Evolutionary conservation across 2,329 filamentous ascomycete genomes (phyloP).

Genomic region (Periconia sp.): DNA sequence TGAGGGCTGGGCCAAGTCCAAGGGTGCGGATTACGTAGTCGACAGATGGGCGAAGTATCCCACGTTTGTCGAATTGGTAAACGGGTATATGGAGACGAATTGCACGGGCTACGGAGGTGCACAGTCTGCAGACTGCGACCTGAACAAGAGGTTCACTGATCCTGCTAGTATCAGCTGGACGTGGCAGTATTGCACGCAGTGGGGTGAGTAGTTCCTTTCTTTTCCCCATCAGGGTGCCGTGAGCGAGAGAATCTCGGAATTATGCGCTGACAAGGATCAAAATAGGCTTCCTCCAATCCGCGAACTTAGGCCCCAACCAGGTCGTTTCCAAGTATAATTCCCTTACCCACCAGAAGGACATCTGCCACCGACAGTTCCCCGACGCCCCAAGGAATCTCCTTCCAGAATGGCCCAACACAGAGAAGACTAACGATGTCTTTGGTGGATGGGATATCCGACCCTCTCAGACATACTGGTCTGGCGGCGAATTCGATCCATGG

Average conservation of each 20-base stretch:
- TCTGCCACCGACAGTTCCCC: conserved; percentile 58
- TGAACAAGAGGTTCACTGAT: conserved; percentile 43
- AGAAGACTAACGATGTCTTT: conserved; percentile 50
- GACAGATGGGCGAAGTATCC: conserved; percentile 52
- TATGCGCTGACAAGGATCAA: conserved; percentile 7
- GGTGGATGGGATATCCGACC: conserved; percentile 61
- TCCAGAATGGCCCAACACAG: conserved; percentile 48
- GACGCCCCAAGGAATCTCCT: conserved; percentile 47
- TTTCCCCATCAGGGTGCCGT: no score
- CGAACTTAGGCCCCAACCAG: conserved; percentile 56
- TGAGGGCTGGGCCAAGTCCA: conserved; percentile 49
- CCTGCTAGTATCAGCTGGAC: conserved; percentile 53
- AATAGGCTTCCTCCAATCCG: conserved; percentile 54
- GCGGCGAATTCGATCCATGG: conserved; percentile 61
- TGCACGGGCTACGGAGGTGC: conserved; percentile 43
- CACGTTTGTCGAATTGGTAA: conserved; percentile 44
- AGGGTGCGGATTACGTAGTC: conserved; percentile 50
- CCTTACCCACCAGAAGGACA: conserved; percentile 50
- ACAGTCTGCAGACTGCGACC: conserved; percentile 43
- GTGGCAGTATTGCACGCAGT: conserved; percentile 62
- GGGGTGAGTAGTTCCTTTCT: conserved; percentile 50
- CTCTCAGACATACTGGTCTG: conserved; percentile 58
- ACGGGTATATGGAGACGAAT: conserved; percentile 48
- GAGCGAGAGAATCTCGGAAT: no score
- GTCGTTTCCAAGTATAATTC: conserved; percentile 56